Evolutionary conservation across 2,329 filamentous ascomycete species (phyloP), one percentile per base, ranked within the genome.

Genomic region (Exophiala lecanii-corni): DNA sequence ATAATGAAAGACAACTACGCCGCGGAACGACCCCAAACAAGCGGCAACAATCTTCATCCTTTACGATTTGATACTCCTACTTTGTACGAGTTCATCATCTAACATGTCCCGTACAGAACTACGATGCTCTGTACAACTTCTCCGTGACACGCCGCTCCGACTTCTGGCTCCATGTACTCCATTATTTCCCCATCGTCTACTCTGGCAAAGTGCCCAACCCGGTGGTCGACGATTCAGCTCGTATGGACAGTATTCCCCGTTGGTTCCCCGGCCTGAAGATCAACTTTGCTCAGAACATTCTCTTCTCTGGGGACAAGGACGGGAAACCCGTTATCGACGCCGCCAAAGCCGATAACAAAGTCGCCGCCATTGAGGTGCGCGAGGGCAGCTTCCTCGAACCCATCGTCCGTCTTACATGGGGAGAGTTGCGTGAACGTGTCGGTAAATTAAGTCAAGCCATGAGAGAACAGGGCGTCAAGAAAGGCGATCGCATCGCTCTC

Each of bases 201-300:
- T 71, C 75, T 25, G 85, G 85, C 20, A 65, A 62, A 3, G 37
- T 55, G 3, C 54, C 52, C 2, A 65, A 63, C 0, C 63, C 58
- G 7, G 78, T 84, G 1, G 81, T 92, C 2, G 85, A 94, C 58
- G 81, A 86, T 55, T 70, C 68, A 1, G 71, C 75, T 1, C 78
- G 81, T 2, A 86, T 94, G 61, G 1, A 75, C 79, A 84, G 3
- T n/a, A 44, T 91, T 4, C 87, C 87, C 0, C 66, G 71, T 30
- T 94, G 87, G 87, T 94, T 92, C 61, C 67, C 78, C 1, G 87
- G 87, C 20, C 73, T 89, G 1, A 66, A 70, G 4, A 62, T 92
- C 55, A 94, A 89, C 57, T 91, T 82, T 59, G 82, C 86, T 4
- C 86, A 94, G 66, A 94, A 92, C 59, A 64, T 88, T 18, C 76